Evolutionary conservation across 805 yeast genomes (phyloP), one percentile per base, ranked within the genome.

Genomic region (Danielozyma ontarioensis): DNA sequence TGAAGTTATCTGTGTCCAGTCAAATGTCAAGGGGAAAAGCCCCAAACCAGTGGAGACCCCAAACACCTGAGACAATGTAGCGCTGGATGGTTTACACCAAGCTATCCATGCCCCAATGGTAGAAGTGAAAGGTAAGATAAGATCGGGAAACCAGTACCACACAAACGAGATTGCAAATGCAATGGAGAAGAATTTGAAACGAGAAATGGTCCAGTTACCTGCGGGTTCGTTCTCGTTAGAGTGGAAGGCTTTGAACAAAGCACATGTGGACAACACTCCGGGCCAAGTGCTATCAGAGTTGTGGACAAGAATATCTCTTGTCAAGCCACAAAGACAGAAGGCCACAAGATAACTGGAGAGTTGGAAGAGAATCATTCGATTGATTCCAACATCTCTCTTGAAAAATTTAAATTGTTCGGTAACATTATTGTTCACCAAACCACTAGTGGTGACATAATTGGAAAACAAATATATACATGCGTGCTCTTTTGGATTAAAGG

Each of bases 151-250:
- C 75, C 79, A 78, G 42, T 72, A 68, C 67, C 76, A 79, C 3
- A 65, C 41, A 40, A 72, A 68, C n/a, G 69, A 55, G 13, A 50
- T 49, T 12, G 45, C 28, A 35, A 72, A 61, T 5, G 69, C 68
- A 19, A 59, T 37, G 16, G 59, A 35, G 53, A 78, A 78, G 46
- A 77, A 73, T 27, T 55, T 49, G 40, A 73, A 62, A 28, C 80
- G 62, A 4, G 78, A 65, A 25, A 78, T 68, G 27, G 58, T 72
- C 85, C 86, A 80, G 3, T 82, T 80, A 40, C 76, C 59, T 18
- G 81, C 76, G 5, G 57, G 54, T 46, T 75, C 74, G 51, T 72
- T 71, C 41, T 70, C 62, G 59, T 50, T 68, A 11, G 25, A 15
- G 31, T 41, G 36, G 19, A 42, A 33, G 6, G 40, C 33, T 15